Evolutionary conservation across 73 alveolate genomes (phyloP).

Genomic region (Symbiodinium pilosum): DNA sequence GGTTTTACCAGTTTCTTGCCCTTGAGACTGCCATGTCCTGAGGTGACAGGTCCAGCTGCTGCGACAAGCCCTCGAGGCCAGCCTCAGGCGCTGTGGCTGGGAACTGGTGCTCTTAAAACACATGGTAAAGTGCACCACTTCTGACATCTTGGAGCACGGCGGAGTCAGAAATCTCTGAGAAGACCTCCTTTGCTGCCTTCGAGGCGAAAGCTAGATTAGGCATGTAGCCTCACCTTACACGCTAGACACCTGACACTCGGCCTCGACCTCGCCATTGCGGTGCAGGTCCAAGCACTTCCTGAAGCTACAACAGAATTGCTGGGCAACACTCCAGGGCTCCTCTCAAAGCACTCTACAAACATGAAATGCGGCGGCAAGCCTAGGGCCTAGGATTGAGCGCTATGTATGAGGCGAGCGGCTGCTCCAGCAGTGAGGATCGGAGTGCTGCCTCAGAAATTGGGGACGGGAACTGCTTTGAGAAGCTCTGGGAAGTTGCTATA

Average conservation of each 20-base stretch:
- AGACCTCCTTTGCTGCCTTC: constrained; percentile 54
- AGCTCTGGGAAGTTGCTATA: no score
- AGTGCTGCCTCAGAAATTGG: background rate
- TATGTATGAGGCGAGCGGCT: background rate
- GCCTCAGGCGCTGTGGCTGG: no score
- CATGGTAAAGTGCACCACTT: background rate
- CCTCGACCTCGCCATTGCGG: background rate
- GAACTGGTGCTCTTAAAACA: no score
- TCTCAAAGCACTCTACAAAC: no score
- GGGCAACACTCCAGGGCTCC: no score
- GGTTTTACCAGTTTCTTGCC: background rate
- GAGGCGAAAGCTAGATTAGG: background rate
- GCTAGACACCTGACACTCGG: background rate
- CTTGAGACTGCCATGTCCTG: background rate
- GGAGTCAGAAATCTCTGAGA: background rate
- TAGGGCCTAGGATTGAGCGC: no score
- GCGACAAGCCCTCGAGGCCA: background rate
- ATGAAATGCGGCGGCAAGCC: no score
- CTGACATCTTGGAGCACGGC: background rate
- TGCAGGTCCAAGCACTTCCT: constrained; percentile 9
- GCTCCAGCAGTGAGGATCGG: background rate
- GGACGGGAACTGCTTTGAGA: no score
- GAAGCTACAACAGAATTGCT: background rate
- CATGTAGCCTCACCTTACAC: background rate
- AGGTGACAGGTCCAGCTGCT: background rate